Conservation (phyloP, 768 basidiomycete genomes). For the Erythrobasidium yunnanense region DNA sequence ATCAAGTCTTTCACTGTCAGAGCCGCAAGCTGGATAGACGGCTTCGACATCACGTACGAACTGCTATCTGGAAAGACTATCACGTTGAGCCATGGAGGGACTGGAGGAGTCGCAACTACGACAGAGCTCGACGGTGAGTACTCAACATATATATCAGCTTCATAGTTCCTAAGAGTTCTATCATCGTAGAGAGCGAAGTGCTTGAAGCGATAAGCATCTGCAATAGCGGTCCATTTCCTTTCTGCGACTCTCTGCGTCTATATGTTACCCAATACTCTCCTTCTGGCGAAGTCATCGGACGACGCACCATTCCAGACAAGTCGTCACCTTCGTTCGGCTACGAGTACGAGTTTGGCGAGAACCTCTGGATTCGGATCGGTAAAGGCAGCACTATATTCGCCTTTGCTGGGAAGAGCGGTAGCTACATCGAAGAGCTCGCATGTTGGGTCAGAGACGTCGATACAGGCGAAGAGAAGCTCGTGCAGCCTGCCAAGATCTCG, state of each 20-base stretch:
- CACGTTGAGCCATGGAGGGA: not conserved
- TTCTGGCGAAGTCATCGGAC: not conserved
- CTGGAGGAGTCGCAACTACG: not conserved
- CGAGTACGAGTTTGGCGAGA: slow-evolving; percentile 19
- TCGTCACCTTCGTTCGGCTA: slow-evolving; percentile 5
- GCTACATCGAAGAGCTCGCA: slow-evolving; percentile 22
- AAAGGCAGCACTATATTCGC: slow-evolving; percentile 17
- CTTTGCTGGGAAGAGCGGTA: slow-evolving; percentile 18
- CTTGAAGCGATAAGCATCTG: slow-evolving; percentile 14
- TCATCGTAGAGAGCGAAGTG: not conserved
- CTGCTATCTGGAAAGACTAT: not conserved
- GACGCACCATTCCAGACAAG: slow-evolving; percentile 7
- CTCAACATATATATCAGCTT: not conserved
- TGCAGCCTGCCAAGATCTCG: not conserved
- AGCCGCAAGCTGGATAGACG: slow-evolving; percentile 6
- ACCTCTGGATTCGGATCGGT: slow-evolving; percentile 4
- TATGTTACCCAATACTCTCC: not conserved
- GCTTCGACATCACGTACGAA: slow-evolving; percentile 3
- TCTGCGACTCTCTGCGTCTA: slow-evolving; percentile 8
- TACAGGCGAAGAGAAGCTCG: not conserved
- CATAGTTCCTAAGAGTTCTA: not conserved
- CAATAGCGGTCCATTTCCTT: slow-evolving; percentile 14
- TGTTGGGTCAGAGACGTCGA: slow-evolving; percentile 13
- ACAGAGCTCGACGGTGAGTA: not conserved
- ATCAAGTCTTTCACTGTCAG: not conserved